phyloP scores from a whole-genome alignment of 2,329 filamentous ascomycete genomes.

The Monilinia vaccinii-corymbosi region DNA sequence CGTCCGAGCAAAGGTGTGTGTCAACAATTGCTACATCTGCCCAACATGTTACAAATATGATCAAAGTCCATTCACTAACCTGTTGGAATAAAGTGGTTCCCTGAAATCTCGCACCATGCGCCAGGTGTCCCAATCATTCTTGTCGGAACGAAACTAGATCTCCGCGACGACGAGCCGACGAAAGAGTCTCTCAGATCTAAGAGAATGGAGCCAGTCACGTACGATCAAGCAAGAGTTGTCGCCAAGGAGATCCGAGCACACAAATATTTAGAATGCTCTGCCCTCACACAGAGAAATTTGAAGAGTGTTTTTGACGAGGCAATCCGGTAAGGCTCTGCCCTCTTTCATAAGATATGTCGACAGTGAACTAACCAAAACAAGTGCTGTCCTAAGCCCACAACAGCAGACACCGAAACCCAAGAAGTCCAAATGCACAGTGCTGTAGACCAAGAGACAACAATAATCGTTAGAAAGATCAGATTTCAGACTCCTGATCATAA shows the following conservation, averaged over 20 bases:
- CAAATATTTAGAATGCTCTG: constrained; percentile 97
- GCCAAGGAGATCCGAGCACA: constrained; percentile 92
- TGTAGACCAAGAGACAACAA: constrained; percentile 35
- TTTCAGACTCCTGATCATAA: not conserved
- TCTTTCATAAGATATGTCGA: not conserved
- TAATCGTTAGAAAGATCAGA: not conserved
- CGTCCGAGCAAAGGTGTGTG: constrained; percentile 87
- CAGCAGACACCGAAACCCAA: constrained; percentile 49
- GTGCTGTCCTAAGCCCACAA: constrained; percentile 63
- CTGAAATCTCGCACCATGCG: constrained; percentile 94
- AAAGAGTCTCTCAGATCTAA: constrained; percentile 76
- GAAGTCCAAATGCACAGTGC: constrained; percentile 60
- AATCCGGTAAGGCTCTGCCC: constrained; percentile 62
- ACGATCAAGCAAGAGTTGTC: constrained; percentile 80
- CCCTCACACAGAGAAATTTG: constrained; percentile 88
- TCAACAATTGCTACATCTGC: constrained; percentile 2
- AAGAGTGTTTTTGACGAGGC: constrained; percentile 99
- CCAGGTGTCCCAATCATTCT: constrained; percentile 94
- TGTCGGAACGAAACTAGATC: constrained; percentile 92
- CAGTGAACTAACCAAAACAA: constrained; percentile 29
- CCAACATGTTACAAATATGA: not conserved
- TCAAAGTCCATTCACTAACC: constrained; percentile 10
- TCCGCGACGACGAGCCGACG: constrained; percentile 80
- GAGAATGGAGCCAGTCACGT: constrained; percentile 95
- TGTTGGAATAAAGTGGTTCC: constrained; percentile 64